phyloP scores from a whole-genome alignment of 2,329 filamentous ascomycete species.

The Aspergillus pseudonomiae region DNA sequence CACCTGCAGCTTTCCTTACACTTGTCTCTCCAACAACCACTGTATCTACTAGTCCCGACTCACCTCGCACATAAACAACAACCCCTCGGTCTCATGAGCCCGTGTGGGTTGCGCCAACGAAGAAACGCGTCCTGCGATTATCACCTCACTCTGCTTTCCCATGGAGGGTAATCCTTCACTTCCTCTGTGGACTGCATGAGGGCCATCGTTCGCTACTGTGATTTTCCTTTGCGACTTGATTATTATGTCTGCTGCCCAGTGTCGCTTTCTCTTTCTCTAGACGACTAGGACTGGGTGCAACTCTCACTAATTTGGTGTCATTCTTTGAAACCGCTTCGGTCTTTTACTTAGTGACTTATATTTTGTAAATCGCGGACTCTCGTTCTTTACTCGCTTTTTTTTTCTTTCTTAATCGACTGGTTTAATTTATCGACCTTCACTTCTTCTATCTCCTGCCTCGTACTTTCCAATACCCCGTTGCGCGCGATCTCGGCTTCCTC shows the following conservation, averaged over 20 bases:
- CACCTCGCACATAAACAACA: slow-evolving; percentile 8
- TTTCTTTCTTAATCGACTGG: slow-evolving; percentile 8
- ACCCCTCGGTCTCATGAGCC: slow-evolving; percentile 4
- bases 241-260: slow-evolving; percentile 19
- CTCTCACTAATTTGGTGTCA: slow-evolving; percentile 2
- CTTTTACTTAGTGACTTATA: background rate
- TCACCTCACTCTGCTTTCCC: slow-evolving; percentile 16
- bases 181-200: slow-evolving; percentile 23
- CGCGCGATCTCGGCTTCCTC: slow-evolving; percentile 14
- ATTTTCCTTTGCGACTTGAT: slow-evolving; percentile 12
- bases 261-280: slow-evolving; percentile 13
- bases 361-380: slow-evolving; percentile 7
- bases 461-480: slow-evolving; percentile 12
- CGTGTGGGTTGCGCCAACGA: slow-evolving; percentile 8
- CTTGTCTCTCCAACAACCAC: slow-evolving; percentile 12
- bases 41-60: background rate
- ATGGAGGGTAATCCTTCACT: slow-evolving; percentile 27
- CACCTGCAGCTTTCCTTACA: slow-evolving; percentile 19
- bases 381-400: slow-evolving; percentile 4
- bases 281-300: background rate
- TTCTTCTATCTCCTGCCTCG: slow-evolving; percentile 10
- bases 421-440: background rate
- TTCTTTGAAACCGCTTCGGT: slow-evolving; percentile 11
- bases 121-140: slow-evolving; percentile 8
- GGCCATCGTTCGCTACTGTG: slow-evolving; percentile 20